Conservation (phyloP, 345 rosid species). For the Bretschneidera sinensis region DNA sequence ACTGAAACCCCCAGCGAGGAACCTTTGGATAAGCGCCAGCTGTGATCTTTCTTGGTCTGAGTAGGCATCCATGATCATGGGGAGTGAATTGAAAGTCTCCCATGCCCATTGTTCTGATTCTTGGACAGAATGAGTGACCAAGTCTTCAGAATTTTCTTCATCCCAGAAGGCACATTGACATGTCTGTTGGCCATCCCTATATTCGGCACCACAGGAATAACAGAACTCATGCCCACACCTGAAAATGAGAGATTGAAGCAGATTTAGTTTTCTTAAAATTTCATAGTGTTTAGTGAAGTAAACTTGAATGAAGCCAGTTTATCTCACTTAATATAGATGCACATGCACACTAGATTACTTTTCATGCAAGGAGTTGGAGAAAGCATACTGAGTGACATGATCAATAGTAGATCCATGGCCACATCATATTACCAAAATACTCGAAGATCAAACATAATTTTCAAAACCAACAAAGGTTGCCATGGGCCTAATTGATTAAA, state of each 20-base stretch:
- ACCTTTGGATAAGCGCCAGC: conserved; percentile 81
- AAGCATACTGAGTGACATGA: too few species aligned
- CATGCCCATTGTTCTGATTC: conserved; percentile 97
- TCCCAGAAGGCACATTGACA: conserved; percentile 96
- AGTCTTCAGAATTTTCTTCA: conserved; percentile 59
- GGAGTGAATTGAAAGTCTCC: conserved; percentile 86
- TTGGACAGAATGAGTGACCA: conserved; percentile 48
- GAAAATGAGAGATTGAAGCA: conserved; percentile 13
- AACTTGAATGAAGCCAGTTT: too few species aligned
- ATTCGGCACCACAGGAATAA: conserved; percentile 89
- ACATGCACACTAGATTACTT: too few species aligned
- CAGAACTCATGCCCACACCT: conserved; percentile 98
- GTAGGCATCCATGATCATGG: conserved; percentile 82
- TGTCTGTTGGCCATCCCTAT: conserved; percentile 64
- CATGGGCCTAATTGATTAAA: too few species aligned
- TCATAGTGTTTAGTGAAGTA: background rate
- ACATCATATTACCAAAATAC: too few species aligned
- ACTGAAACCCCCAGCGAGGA: conserved; percentile 93
- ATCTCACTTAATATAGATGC: too few species aligned
- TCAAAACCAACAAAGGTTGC: too few species aligned
- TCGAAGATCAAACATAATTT: too few species aligned
- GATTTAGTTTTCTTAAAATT: background rate
- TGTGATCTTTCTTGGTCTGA: conserved; percentile 96
- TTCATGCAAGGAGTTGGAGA: too few species aligned
- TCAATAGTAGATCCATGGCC: too few species aligned